phyloP scores from a whole-genome alignment of 2,329 filamentous ascomycete genomes.

The Aspergillus costaricaensis region DNA sequence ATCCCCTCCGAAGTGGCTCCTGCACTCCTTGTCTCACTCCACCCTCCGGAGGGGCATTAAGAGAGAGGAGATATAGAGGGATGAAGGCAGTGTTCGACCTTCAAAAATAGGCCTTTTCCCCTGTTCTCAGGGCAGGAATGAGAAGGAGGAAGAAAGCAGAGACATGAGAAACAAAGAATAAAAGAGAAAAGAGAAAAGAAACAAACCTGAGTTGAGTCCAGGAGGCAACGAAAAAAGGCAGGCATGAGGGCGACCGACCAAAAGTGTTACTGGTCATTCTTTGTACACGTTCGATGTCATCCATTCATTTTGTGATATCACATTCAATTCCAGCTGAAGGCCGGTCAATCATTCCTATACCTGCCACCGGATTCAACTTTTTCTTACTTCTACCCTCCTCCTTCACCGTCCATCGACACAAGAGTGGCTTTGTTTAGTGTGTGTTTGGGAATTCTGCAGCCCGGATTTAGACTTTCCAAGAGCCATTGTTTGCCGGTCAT shows the following conservation, averaged over 20 bases:
- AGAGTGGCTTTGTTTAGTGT: background rate
- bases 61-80: background rate
- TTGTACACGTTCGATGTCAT: slow-evolving; percentile 5
- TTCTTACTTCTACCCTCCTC: background rate
- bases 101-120: slow-evolving; percentile 16
- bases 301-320: background rate
- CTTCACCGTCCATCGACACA: background rate
- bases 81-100: background rate
- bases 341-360: background rate
- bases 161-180: no score
- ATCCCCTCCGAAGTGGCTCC: slow-evolving; percentile 13
- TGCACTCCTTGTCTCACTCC: slow-evolving; percentile 14
- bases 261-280: slow-evolving; percentile 2
- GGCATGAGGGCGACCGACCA: background rate
- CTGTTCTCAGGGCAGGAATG: slow-evolving; percentile 12
- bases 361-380: slow-evolving; percentile 12
- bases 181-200: no score
- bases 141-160: slow-evolving; percentile 4
- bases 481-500: background rate
- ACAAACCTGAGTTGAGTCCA: background rate
- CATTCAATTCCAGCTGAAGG: background rate
- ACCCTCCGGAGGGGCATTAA: background rate
- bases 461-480: background rate
- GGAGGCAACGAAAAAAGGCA: slow-evolving; percentile 4
- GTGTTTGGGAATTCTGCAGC: background rate